A percentile compares a stretch with the other conserved stretches of the same genome.
These are phyloP conservation scores for Diplodia intermedia DNA, from an alignment of 2,329 filamentous ascomycete genomes.

Conservation along the genomic window DNA sequence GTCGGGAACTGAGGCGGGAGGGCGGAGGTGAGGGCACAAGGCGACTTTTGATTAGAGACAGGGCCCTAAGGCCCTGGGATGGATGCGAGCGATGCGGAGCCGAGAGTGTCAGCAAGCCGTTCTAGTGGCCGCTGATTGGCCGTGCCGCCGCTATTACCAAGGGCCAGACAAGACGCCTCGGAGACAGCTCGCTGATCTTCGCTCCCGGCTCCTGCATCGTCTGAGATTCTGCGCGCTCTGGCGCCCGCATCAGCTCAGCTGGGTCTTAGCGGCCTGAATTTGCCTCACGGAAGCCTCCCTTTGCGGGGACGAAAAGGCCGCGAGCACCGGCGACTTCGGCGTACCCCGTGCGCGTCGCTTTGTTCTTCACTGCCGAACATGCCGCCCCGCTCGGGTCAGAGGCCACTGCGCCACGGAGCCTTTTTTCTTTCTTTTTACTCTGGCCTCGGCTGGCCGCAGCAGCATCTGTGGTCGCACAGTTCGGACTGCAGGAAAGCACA, in stretches of 20 bases:
- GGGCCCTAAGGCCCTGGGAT: constrained; percentile 5
- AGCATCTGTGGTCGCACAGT: neutral
- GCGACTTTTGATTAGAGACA: constrained; percentile 24
- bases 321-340: constrained; percentile 8
- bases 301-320: neutral
- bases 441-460: neutral
- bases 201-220: constrained; percentile 16
- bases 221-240: constrained; percentile 15
- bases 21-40: constrained; percentile 15
- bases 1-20: constrained; percentile 11
- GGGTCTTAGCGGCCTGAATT: constrained; percentile 9
- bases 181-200: constrained; percentile 23
- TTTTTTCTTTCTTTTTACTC: neutral
- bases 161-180: constrained; percentile 28
- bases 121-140: constrained; percentile 24
- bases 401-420: neutral
- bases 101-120: constrained; percentile 31
- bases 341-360: neutral
- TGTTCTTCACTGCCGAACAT: constrained; percentile 18
- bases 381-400: constrained; percentile 9
- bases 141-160: neutral
- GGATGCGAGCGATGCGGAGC: constrained; percentile 27
- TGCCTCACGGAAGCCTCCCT: neutral
- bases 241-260: constrained; percentile 12
- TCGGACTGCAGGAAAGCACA: neutral